A percentile compares a stretch with the other conserved stretches of the same genome.
phyloP scores from a whole-genome alignment of 768 basidiomycete species.

The Leccinum ochraceum region DNA sequence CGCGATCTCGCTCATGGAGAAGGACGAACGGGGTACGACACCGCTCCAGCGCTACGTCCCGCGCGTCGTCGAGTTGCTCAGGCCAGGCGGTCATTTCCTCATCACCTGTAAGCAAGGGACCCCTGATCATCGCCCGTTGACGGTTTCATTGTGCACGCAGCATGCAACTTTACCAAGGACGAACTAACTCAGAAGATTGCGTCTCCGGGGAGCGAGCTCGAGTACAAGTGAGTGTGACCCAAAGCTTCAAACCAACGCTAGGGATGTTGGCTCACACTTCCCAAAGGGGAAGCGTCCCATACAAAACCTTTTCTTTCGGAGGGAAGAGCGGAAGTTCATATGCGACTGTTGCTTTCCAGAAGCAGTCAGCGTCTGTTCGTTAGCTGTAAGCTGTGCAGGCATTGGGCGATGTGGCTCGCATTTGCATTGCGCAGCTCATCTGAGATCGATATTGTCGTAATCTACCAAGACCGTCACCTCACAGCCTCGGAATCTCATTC shows the following conservation, averaged over 20 bases:
- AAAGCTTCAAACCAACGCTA: neutral
- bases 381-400: neutral
- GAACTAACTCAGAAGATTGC: constrained; percentile 62
- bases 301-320: constrained; percentile 74
- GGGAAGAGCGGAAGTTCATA: constrained; percentile 72
- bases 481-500: constrained; percentile 47
- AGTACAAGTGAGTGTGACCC: constrained; percentile 57
- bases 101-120: constrained; percentile 68
- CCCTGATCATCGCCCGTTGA: neutral
- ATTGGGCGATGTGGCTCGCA: neutral
- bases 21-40: constrained; percentile 51
- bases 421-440: no score
- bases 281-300: constrained; percentile 66
- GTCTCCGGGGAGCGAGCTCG: constrained; percentile 46
- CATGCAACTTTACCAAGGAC: constrained; percentile 85
- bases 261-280: neutral
- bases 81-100: constrained; percentile 68
- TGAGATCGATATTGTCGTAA: constrained; percentile 1
- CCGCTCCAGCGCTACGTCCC: constrained; percentile 62
- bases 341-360: constrained; percentile 72
- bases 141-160: constrained; percentile 32
- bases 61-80: constrained; percentile 56
- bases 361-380: constrained; percentile 16
- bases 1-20: constrained; percentile 73
- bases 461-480: neutral